Evolutionary conservation across 805 yeast genomes (phyloP).

Genomic region (Lipomyces yamanashiensis): DNA sequence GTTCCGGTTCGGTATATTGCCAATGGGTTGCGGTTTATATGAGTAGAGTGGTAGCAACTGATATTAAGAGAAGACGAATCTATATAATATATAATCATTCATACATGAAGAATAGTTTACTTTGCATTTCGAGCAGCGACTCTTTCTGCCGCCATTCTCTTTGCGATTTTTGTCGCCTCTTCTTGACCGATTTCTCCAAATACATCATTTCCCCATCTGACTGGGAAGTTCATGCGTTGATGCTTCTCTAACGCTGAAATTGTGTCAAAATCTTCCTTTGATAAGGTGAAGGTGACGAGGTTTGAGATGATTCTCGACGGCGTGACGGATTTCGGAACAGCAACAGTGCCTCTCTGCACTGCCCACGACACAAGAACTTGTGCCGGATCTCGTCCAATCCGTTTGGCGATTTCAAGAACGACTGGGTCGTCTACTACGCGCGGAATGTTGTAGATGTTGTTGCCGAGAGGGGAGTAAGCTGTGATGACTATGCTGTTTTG

Average conservation of each 20-base stretch:
- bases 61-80: background rate
- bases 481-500: constrained; percentile 60
- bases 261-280: constrained; percentile 50
- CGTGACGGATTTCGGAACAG: constrained; percentile 55
- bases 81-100: background rate
- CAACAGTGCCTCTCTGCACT: constrained; percentile 36
- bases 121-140: background rate
- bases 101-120: background rate
- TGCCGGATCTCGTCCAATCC: constrained; percentile 55
- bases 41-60: background rate
- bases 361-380: constrained; percentile 64
- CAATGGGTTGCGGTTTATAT: too few relatives aligned
- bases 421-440: constrained; percentile 49
- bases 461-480: constrained; percentile 80
- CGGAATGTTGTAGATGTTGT: constrained; percentile 65
- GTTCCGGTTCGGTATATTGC: background rate
- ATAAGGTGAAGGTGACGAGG: constrained; percentile 48
- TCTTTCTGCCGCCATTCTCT: constrained; percentile 13
- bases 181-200: constrained; percentile 37
- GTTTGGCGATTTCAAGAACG: constrained; percentile 61
- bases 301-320: constrained; percentile 60
- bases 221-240: constrained; percentile 84
- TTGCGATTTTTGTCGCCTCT: constrained; percentile 16
- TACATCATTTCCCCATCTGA: constrained; percentile 44
- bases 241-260: constrained; percentile 62